Evolutionary conservation across 257 asterid genomes (phyloP).

Genomic region (Oldenlandia corymbosa): DNA sequence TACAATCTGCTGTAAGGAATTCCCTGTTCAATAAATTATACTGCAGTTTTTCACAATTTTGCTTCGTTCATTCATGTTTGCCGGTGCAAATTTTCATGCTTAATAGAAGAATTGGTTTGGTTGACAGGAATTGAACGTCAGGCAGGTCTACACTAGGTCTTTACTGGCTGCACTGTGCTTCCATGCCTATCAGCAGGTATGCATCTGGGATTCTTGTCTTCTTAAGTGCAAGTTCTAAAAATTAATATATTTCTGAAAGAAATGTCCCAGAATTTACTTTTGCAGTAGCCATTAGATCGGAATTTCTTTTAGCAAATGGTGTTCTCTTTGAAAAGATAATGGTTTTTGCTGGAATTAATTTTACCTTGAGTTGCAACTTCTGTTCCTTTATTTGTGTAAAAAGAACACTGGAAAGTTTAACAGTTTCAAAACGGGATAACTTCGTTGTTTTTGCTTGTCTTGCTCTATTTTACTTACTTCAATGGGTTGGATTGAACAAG

Average conservation of each 20-base stretch:
- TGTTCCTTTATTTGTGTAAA: background rate
- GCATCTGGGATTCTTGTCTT: background rate
- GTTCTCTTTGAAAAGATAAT: background rate
- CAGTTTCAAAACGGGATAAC: background rate
- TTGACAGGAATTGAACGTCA: constrained; percentile 59
- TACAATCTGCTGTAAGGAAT: constrained; percentile 66
- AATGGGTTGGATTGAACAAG: background rate
- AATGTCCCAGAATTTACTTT: background rate
- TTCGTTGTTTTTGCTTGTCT: background rate
- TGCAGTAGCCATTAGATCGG: background rate
- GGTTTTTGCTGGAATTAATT: background rate
- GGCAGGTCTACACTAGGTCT: constrained; percentile 54
- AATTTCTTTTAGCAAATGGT: too few species aligned
- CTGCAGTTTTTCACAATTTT: background rate
- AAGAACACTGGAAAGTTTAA: background rate
- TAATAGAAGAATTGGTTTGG: constrained; percentile 1
- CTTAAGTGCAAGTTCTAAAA: background rate
- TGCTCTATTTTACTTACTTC: background rate
- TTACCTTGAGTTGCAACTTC: background rate
- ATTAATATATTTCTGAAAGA: background rate
- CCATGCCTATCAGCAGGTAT: constrained; percentile 96
- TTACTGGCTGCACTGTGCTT: constrained; percentile 69
- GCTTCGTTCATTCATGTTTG: background rate
- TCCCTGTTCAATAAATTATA: background rate
- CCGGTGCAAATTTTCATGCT: background rate